phyloP scores from a whole-genome alignment of 2,329 filamentous ascomycete genomes.

The Pestalotiopsis fici region DNA sequence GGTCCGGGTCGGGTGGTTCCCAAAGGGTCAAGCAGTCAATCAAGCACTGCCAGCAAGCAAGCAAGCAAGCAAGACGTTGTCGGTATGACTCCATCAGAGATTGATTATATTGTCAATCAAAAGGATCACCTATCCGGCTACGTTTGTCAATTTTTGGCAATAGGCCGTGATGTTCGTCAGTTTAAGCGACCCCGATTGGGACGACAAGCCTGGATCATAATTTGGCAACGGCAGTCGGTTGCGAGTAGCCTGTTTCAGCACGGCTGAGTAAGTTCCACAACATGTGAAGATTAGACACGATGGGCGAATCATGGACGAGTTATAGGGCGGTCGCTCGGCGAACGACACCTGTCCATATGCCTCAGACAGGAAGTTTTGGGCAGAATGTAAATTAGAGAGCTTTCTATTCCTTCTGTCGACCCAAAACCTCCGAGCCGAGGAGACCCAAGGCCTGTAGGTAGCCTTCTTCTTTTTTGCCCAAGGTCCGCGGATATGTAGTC shows the following conservation, averaged over 20 bases:
- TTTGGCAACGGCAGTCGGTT: constrained; percentile 2
- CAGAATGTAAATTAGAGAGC: background rate
- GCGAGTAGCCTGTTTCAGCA: constrained; percentile 2
- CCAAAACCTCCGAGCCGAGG: background rate
- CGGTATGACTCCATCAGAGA: background rate
- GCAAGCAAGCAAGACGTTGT: background rate
- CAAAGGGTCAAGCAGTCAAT: background rate
- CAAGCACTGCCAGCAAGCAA: background rate
- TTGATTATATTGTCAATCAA: constrained; percentile 1
- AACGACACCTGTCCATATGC: background rate
- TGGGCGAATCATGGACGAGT: background rate
- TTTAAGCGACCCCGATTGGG: constrained; percentile 3
- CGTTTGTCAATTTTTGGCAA: background rate
- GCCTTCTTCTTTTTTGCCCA: background rate
- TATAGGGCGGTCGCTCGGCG: background rate
- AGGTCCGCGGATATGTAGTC: background rate
- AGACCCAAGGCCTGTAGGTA: background rate
- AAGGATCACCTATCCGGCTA: background rate
- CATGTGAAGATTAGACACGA: constrained; percentile 2
- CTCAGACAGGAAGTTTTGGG: background rate
- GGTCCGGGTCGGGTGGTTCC: background rate
- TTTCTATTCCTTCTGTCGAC: background rate
- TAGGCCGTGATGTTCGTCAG: background rate
- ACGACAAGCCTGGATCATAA: background rate
- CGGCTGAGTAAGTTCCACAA: constrained; percentile 3